phyloP scores from a whole-genome alignment of 1,139 yeast genomes.

The Blastobotrys petasosporus region DNA sequence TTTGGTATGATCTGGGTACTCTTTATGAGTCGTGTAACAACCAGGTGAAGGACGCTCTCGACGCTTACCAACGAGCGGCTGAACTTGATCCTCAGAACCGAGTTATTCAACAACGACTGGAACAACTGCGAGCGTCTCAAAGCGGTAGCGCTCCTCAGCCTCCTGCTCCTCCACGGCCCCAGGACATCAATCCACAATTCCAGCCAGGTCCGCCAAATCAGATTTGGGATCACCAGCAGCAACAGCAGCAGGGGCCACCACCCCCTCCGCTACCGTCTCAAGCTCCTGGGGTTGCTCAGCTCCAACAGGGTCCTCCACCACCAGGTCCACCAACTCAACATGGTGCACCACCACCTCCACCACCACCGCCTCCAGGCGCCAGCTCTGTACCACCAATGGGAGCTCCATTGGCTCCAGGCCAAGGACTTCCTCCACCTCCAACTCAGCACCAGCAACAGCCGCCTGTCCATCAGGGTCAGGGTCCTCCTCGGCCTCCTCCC shows the following conservation, averaged over 20 bases:
- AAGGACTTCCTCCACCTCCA: constrained; percentile 19
- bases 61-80: constrained; percentile 95
- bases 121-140: constrained; percentile 69
- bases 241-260: constrained; percentile 25
- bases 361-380: constrained; percentile 22
- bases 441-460: constrained; percentile 13
- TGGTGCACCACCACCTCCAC: constrained; percentile 27
- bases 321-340: constrained; percentile 27
- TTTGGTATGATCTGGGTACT: constrained; percentile 97
- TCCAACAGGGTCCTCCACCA: constrained; percentile 23
- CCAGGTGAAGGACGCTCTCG: constrained; percentile 89
- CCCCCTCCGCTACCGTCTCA: constrained; percentile 25
- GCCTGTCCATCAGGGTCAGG: constrained; percentile 17
- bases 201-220: constrained; percentile 30
- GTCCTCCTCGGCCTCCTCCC: constrained; percentile 23
- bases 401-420: constrained; percentile 24
- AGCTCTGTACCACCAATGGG: constrained; percentile 21
- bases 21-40: constrained; percentile 94
- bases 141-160: constrained; percentile 63
- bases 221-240: constrained; percentile 28
- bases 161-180: constrained; percentile 33
- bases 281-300: constrained; percentile 24
- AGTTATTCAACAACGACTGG: constrained; percentile 87
- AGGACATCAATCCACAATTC: constrained; percentile 40
- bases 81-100: constrained; percentile 91